These are phyloP conservation scores for Potentilla sterilis DNA, from an alignment of 306 rosid species.

Conservation along the genomic window DNA sequence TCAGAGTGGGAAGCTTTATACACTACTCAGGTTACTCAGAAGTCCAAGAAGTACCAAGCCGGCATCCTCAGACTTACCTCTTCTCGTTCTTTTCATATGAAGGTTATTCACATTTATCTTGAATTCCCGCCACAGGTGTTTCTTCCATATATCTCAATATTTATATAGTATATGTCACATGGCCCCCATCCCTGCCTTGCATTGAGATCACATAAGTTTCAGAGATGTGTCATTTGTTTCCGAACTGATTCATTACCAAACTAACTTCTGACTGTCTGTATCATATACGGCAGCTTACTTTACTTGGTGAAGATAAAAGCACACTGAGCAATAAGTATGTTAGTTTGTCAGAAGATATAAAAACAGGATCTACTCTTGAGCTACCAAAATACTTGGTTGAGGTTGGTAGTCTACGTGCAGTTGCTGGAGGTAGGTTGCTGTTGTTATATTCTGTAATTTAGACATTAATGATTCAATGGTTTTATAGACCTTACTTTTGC, in stretches of 20 bases:
- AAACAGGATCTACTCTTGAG: slow-evolving; percentile 26
- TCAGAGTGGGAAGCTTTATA: slow-evolving; percentile 39
- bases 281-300: slow-evolving; percentile 28
- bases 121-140: neutral
- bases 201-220: neutral
- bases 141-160: neutral
- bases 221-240: neutral
- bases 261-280: neutral
- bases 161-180: neutral
- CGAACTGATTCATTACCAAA: neutral
- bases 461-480: slow-evolving; percentile 7
- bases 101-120: slow-evolving; percentile 23
- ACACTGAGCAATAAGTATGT: slow-evolving; percentile 26
- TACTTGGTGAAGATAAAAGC: slow-evolving; percentile 32
- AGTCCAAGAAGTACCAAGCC: slow-evolving; percentile 31
- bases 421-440: slow-evolving; percentile 25
- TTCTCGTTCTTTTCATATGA: slow-evolving; percentile 25
- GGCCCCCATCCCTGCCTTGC: neutral
- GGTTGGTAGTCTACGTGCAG: slow-evolving; percentile 22
- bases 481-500: slow-evolving; percentile 22
- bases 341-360: slow-evolving; percentile 25
- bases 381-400: slow-evolving; percentile 33
- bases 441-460: neutral
- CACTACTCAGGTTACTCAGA: slow-evolving; percentile 33
- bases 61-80: slow-evolving; percentile 30